Evolutionary conservation across 2,329 filamentous ascomycete genomes (phyloP).

Genomic region (Rutstroemia sp.): DNA sequence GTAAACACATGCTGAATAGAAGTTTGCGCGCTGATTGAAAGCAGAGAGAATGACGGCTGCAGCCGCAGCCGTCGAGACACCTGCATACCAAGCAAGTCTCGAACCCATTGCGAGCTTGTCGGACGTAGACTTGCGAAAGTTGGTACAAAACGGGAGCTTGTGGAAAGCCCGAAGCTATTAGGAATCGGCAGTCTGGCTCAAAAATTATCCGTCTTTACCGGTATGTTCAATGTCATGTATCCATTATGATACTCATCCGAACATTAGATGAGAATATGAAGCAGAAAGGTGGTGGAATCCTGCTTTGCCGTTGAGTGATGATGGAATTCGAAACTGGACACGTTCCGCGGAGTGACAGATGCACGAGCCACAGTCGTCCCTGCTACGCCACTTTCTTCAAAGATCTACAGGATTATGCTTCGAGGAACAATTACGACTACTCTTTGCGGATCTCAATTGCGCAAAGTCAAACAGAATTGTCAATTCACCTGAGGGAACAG

Average conservation of each 20-base stretch:
- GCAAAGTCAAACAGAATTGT: too few relatives aligned
- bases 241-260: background rate
- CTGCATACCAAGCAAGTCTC: conserved; percentile 42
- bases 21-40: conserved; percentile 92
- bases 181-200: too few relatives aligned
- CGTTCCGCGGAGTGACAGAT: background rate
- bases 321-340: conserved; percentile 6
- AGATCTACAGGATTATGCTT: too few relatives aligned
- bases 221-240: background rate
- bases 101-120: conserved; percentile 16
- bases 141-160: background rate
- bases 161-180: background rate
- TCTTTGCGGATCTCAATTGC: too few relatives aligned
- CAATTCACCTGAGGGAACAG: too few relatives aligned
- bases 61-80: conserved; percentile 73
- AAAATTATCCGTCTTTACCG: background rate
- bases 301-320: background rate
- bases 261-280: too few relatives aligned
- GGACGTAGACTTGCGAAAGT: background rate
- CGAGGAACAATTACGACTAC: too few relatives aligned
- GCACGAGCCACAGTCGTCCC: background rate
- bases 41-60: conserved; percentile 79
- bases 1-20: conserved; percentile 97
- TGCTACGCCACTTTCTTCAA: background rate
- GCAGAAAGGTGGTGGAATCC: background rate